phyloP scores from a whole-genome alignment of 495 filamentous ascomycete genomes.

The Cercophora newfieldiana region DNA sequence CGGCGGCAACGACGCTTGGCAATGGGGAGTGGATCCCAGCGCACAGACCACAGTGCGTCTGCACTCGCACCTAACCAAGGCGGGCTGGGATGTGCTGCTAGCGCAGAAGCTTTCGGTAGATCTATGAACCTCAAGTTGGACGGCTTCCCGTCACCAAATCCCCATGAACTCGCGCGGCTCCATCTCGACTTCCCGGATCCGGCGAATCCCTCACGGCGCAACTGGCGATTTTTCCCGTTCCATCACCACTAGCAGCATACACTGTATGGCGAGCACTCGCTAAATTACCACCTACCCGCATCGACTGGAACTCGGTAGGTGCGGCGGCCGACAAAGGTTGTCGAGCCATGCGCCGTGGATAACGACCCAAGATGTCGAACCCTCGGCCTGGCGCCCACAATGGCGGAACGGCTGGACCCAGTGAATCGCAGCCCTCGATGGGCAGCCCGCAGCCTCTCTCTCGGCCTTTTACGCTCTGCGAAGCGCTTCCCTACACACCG shows the following conservation, averaged over 20 bases:
- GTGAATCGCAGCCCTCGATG: background rate
- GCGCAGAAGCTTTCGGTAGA: constrained; percentile 1
- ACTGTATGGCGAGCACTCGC: background rate
- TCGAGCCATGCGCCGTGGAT: constrained; percentile 25
- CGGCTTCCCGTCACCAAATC: constrained; percentile 11
- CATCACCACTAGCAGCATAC: background rate
- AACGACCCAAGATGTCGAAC: constrained; percentile 38
- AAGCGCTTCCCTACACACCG: constrained; percentile 89
- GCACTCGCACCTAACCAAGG: background rate
- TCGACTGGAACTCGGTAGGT: background rate
- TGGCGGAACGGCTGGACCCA: constrained; percentile 21
- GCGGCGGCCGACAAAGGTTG: constrained; percentile 4
- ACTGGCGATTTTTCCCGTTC: background rate
- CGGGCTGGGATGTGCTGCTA: background rate
- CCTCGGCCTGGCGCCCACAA: constrained; percentile 26
- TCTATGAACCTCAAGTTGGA: background rate
- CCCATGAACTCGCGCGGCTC: background rate
- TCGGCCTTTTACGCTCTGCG: constrained; percentile 61
- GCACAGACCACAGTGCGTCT: constrained; percentile 9
- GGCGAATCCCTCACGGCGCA: background rate
- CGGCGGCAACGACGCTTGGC: constrained; percentile 13
- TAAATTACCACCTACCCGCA: background rate
- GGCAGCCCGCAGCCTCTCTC: constrained; percentile 15
- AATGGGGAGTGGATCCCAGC: background rate
- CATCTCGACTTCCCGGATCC: background rate